phyloP scores from a whole-genome alignment of 257 asterid genomes.

The Eucommia ulmoides region DNA sequence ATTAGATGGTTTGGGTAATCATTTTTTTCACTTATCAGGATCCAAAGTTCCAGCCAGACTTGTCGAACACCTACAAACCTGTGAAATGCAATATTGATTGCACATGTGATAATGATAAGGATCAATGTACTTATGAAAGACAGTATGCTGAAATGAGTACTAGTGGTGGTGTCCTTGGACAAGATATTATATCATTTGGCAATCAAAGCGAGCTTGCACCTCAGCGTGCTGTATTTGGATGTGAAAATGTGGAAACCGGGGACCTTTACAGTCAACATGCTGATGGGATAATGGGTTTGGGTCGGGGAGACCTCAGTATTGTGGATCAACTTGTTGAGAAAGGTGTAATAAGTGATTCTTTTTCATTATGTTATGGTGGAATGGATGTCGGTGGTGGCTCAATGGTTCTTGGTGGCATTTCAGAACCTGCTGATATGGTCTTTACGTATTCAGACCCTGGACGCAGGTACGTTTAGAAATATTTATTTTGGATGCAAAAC shows the following conservation, averaged over 20 bases:
- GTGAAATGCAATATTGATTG: constrained; percentile 84
- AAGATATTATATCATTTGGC: constrained; percentile 89
- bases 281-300: constrained; percentile 98
- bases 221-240: constrained; percentile 89
- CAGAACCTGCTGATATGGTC: constrained; percentile 72
- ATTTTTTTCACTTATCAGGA: constrained; percentile 34
- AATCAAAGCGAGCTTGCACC: constrained; percentile 76
- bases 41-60: constrained; percentile 81
- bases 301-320: constrained; percentile 96
- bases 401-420: constrained; percentile 94
- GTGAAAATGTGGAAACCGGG: constrained; percentile 95
- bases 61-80: constrained; percentile 65
- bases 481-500: constrained; percentile 24
- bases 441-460: constrained; percentile 69
- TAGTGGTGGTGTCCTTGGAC: constrained; percentile 91
- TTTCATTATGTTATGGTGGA: constrained; percentile 96
- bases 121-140: constrained; percentile 72
- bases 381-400: constrained; percentile 99
- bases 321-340: constrained; percentile 95
- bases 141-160: constrained; percentile 99
- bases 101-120: constrained; percentile 61
- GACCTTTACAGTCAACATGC: constrained; percentile 97
- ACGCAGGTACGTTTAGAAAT: constrained; percentile 71
- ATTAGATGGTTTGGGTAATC: constrained; percentile 6
- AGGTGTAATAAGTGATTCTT: constrained; percentile 75